phyloP scores from a whole-genome alignment of 495 filamentous ascomycete genomes.

The Xylaria acuta region DNA sequence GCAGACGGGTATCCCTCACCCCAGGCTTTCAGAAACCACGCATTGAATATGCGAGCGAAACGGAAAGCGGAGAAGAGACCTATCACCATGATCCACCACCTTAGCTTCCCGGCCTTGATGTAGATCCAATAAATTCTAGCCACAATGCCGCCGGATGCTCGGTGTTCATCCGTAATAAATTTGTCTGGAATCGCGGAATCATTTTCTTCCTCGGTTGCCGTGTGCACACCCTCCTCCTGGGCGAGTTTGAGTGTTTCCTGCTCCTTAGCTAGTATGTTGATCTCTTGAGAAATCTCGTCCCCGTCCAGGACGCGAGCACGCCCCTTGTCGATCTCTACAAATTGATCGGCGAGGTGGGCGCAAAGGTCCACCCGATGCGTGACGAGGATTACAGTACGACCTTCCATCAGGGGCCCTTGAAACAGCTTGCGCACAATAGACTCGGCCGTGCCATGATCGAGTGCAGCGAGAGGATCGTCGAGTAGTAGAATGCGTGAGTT shows the following conservation, averaged over 20 bases:
- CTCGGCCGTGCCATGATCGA: constrained; percentile 86
- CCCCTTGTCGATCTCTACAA: constrained; percentile 66
- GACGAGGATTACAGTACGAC: constrained; percentile 70
- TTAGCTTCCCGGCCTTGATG: constrained; percentile 74
- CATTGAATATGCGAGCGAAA: constrained; percentile 63
- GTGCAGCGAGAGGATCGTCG: constrained; percentile 94
- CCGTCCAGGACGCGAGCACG: constrained; percentile 32
- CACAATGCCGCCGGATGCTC: constrained; percentile 77
- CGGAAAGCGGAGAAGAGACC: constrained; percentile 65
- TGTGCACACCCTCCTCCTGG: constrained; percentile 39
- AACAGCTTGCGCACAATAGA: constrained; percentile 73
- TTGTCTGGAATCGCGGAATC: constrained; percentile 67
- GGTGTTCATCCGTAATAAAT: constrained; percentile 82
- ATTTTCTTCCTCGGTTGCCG: constrained; percentile 50
- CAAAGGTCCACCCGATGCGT: constrained; percentile 81
- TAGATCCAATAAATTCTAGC: constrained; percentile 81
- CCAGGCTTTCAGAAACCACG: constrained; percentile 87
- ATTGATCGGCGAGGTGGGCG: constrained; percentile 67
- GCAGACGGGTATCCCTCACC: constrained; percentile 69
- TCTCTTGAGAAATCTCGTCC: constrained; percentile 37
- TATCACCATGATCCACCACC: constrained; percentile 72
- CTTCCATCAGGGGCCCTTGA: constrained; percentile 64
- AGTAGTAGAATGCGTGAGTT: constrained; percentile 87
- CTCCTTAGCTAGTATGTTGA: constrained; percentile 34
- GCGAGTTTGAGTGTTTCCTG: constrained; percentile 40